Percentiles rank a stretch among this genome's conserved stretches.
Conservation (phyloP, 352 stramenopile genomes). For the Pythium periplocum region DNA sequence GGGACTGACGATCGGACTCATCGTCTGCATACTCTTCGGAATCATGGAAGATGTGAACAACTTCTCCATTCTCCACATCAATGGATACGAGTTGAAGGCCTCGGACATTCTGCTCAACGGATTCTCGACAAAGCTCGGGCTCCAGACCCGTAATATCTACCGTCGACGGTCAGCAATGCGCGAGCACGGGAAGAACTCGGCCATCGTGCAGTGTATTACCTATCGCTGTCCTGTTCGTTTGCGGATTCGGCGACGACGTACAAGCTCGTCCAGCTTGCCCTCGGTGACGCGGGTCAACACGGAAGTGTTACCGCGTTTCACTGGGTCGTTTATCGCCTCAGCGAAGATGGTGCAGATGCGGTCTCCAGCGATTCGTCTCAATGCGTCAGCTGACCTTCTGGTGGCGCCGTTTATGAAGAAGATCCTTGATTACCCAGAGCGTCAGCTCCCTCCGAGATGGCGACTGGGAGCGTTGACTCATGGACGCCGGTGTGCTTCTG, state of each 20-base stretch:
- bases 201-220: slow-evolving; percentile 21
- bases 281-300: too few relatives aligned
- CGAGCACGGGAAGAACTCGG: slow-evolving; percentile 12
- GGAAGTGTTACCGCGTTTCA: slow-evolving; percentile 12
- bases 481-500: slow-evolving; percentile 5
- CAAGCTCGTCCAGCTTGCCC: too few relatives aligned
- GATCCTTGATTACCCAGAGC: too few relatives aligned
- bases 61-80: slow-evolving; percentile 9
- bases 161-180: slow-evolving; percentile 13
- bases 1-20: background rate
- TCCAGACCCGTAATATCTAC: slow-evolving; percentile 24
- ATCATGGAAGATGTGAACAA: slow-evolving; percentile 1
- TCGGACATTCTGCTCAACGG: slow-evolving; percentile 19
- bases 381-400: too few relatives aligned
- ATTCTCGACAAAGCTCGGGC: slow-evolving; percentile 21
- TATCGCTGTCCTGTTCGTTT: slow-evolving; percentile 24
- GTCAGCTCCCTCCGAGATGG: too few relatives aligned
- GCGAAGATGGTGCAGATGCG: slow-evolving; percentile 20
- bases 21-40: background rate
- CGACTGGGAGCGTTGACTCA: slow-evolving; percentile 4
- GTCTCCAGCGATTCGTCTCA: slow-evolving; percentile 14
- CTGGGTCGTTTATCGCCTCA: slow-evolving; percentile 13
- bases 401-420: too few relatives aligned
- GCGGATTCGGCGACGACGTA: too few relatives aligned
- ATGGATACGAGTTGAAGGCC: slow-evolving; percentile 5